A percentile compares a stretch with the other conserved stretches of the same genome.
These are phyloP conservation scores for Daldinia vernicosa DNA, from an alignment of 495 filamentous ascomycete species.

Conservation along the genomic window DNA sequence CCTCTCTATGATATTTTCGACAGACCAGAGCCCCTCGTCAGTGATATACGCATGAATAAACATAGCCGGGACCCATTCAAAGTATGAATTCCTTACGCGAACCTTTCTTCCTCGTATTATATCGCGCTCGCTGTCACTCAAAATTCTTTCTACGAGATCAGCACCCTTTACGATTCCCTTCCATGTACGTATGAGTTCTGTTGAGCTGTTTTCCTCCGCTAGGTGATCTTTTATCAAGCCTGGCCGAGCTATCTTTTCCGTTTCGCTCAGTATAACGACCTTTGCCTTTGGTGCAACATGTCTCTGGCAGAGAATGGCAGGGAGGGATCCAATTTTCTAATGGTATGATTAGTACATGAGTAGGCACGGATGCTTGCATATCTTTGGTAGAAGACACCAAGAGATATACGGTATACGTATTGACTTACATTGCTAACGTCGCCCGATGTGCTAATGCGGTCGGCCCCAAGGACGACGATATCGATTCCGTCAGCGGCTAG, in stretches of 20 bases:
- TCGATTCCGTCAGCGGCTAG: slow-evolving; percentile 59
- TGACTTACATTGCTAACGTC: slow-evolving; percentile 63
- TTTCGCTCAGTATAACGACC: slow-evolving; percentile 64
- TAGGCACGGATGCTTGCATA: not conserved
- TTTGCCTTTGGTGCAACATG: slow-evolving; percentile 53
- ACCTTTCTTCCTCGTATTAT: slow-evolving; percentile 9
- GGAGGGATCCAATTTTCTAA: slow-evolving; percentile 68
- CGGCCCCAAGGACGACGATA: slow-evolving; percentile 69
- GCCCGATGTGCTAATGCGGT: slow-evolving; percentile 64
- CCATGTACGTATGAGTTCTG: slow-evolving; percentile 62
- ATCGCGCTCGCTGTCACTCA: not conserved
- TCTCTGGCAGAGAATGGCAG: slow-evolving; percentile 61
- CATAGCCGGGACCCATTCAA: slow-evolving; percentile 69
- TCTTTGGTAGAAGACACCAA: not conserved
- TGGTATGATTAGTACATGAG: slow-evolving; percentile 11
- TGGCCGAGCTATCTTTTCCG: slow-evolving; percentile 66
- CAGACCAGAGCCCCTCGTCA: slow-evolving; percentile 56
- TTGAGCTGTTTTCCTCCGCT: slow-evolving; percentile 59
- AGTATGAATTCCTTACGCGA: slow-evolving; percentile 66
- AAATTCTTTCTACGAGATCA: slow-evolving; percentile 26
- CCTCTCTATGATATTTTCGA: slow-evolving; percentile 43
- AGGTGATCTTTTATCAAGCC: slow-evolving; percentile 47
- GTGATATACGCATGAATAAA: slow-evolving; percentile 66
- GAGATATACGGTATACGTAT: not conserved
- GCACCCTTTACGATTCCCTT: slow-evolving; percentile 31